Conservation (phyloP, 352 stramenopile species). For the Pythium aphanidermatum region DNA sequence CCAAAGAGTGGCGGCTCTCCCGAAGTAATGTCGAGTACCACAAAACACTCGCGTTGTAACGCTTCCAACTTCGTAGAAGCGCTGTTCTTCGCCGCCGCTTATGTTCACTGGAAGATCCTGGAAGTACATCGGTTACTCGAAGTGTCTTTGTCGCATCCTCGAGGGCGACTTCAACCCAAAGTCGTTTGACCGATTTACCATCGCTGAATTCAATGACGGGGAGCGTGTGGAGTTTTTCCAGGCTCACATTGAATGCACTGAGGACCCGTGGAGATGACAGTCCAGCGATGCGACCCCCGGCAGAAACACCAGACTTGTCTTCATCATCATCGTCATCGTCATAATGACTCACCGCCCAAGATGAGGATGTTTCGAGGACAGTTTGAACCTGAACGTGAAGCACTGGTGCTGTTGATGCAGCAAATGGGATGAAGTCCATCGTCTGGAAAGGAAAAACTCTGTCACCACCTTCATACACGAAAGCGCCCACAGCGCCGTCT, state of each 20-base stretch:
- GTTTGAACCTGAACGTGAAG: conserved; percentile 76
- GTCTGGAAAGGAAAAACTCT: conserved; percentile 69
- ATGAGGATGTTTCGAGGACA: conserved; percentile 33
- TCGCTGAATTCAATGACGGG: conserved; percentile 75
- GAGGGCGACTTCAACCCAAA: conserved; percentile 75
- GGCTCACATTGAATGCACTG: conserved; percentile 68
- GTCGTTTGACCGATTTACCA: conserved; percentile 43
- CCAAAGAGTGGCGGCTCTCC: conserved; percentile 13
- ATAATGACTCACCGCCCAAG: conserved; percentile 23
- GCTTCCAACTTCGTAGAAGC: conserved; percentile 73
- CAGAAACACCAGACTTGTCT: conserved; percentile 2
- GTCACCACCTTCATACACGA: conserved; percentile 55
- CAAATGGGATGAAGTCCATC: conserved; percentile 76
- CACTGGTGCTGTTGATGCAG: conserved; percentile 50
- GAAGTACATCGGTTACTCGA: conserved; percentile 73
- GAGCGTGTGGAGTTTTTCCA: conserved; percentile 77
- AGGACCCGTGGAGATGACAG: conserved; percentile 32
- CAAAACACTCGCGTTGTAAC: conserved; percentile 64
- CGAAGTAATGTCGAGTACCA: conserved; percentile 36
- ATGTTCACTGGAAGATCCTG: conserved; percentile 65
- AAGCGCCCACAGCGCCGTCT: conserved; percentile 15
- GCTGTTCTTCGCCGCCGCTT: conserved; percentile 55
- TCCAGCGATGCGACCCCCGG: neutral
- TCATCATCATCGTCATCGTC: conserved; percentile 11
- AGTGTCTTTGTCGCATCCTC: conserved; percentile 79